Base-by-base conservation (phyloP, 1,139 yeast genomes). In the Lodderomyces orthopsilosis region DNA sequence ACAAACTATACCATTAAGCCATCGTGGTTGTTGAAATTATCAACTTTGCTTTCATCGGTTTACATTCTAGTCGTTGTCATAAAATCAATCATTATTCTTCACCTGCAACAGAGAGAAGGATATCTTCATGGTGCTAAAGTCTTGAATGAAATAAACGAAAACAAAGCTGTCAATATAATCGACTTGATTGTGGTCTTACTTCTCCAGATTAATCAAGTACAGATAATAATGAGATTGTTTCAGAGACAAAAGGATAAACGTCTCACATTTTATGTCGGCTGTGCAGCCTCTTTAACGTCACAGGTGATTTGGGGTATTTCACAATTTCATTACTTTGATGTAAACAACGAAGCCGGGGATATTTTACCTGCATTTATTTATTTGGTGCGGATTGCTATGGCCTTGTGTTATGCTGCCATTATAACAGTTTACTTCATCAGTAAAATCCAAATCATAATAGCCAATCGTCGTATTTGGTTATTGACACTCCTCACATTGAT, bases 281-380 rank as follows among this genome's bases (percentile, higher is more conserved):
- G 79, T 0, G 50, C 70, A 0, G 68, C 88, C 2, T 73, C 83
- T 4, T 53, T 84, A 2, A 62, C 78, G 0, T 75, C 89, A 1
- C 88, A 85, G 55, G 70, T 79, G 1, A 70, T 86, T 8, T 85
- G 91, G 89, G 89, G 82, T 0, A 70, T 84, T 1, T 71, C 90
- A 6, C 75, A 77, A 9, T 81, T 83, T 55, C 63, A 75, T 35
- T 47, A 51, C 0, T 66, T 67, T 44, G 43, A 46, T 2, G 61
- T 56, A 2, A 67, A 60, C 13, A 64, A 66, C 42, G 77, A 75
- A 44, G 75, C 79, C 9, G 73, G 78, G 9, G 79, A 81, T 18
- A 81, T 87, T 10, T 57, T 88, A 12, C 90, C 95, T 0, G 91
- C 95, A 0, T 84, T 89, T 57, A 83, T 83, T 13, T 89, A 88